These are phyloP conservation scores for Trametes punicea DNA, from an alignment of 768 basidiomycete species.

Conservation along the genomic window DNA sequence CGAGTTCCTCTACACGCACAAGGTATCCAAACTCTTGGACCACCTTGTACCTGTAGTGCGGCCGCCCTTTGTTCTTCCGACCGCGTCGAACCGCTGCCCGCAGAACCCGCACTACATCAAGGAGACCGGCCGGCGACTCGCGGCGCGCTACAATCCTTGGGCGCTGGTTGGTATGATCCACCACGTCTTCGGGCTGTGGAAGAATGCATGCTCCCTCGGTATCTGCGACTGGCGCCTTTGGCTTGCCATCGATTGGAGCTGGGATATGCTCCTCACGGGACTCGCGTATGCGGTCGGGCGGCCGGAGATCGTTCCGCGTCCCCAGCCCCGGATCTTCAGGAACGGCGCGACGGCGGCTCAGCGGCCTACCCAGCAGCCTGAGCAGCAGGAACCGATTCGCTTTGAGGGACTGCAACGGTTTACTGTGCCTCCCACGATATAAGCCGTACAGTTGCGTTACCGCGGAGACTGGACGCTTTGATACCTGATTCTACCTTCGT, in stretches of 20 bases:
- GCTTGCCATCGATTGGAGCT: constrained; percentile 63
- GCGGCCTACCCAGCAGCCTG: neutral
- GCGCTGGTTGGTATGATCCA: constrained; percentile 48
- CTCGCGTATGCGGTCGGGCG: constrained; percentile 27
- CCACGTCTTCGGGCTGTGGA: constrained; percentile 64
- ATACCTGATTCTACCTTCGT: constrained; percentile 7
- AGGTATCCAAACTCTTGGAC: constrained; percentile 53
- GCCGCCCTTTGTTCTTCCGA: constrained; percentile 18
- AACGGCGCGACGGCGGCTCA: neutral
- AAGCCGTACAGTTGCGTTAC: neutral
- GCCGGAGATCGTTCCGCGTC: constrained; percentile 15
- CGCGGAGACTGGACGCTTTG: neutral
- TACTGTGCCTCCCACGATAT: neutral
- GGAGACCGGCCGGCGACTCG: constrained; percentile 24
- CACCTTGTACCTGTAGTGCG: constrained; percentile 57
- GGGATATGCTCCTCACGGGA: constrained; percentile 64
- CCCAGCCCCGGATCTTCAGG: neutral
- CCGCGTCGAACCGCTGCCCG: constrained; percentile 20
- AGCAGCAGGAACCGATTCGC: neutral
- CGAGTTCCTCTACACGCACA: constrained; percentile 66
- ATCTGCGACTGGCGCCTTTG: constrained; percentile 63
- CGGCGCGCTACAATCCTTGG: constrained; percentile 30
- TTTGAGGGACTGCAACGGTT: neutral
- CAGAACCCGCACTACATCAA: constrained; percentile 23
- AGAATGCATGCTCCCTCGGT: constrained; percentile 68